Conservation (phyloP, 768 basidiomycete genomes). For the Suillus placidus region DNA sequence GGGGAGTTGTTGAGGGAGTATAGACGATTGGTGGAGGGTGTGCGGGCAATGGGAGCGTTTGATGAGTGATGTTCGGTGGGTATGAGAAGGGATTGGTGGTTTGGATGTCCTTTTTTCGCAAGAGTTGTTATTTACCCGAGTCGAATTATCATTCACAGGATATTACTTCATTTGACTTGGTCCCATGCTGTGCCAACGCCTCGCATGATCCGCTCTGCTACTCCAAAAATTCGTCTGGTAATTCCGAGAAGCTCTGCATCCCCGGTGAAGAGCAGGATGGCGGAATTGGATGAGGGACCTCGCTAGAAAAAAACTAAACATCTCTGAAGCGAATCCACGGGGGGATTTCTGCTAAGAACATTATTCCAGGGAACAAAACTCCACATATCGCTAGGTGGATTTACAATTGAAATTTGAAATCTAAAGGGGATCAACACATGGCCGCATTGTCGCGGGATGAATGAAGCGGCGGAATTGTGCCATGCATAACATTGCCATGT, state of each 20-base stretch:
- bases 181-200: neutral
- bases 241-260: neutral
- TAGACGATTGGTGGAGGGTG: conserved; percentile 69
- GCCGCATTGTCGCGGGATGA: too few species aligned
- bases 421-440: too few species aligned
- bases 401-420: neutral
- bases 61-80: conserved; percentile 19
- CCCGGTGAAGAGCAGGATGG: neutral
- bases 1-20: conserved; percentile 82
- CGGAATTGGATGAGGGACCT: neutral
- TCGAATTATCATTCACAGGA: neutral
- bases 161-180: neutral
- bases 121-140: neutral
- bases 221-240: neutral
- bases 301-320: neutral
- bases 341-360: neutral
- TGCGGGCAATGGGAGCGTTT: conserved; percentile 55
- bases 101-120: neutral
- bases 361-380: neutral
- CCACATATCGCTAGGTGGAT: neutral
- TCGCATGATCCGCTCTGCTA: neutral
- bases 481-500: too few species aligned
- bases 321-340: neutral
- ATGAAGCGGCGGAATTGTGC: too few species aligned
- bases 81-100: neutral